Percentiles rank a stretch among this genome's conserved stretches.
phyloP scores from a whole-genome alignment of 179 eudicot genomes.

The Beta macrorhiza region DNA sequence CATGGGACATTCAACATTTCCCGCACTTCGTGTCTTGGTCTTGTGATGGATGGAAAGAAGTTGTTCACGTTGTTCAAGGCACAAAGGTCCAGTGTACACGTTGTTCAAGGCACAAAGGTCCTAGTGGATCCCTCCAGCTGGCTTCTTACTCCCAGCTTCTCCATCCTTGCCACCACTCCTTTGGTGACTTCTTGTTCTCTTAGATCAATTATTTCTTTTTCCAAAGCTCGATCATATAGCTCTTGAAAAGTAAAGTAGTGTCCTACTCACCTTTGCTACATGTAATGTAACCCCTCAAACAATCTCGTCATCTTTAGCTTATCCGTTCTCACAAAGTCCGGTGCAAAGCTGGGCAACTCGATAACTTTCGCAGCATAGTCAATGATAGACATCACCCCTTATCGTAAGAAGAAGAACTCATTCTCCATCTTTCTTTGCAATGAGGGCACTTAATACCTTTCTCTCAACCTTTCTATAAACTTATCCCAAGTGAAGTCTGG shows the following conservation, averaged over 20 bases:
- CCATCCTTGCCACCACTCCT: too few species aligned
- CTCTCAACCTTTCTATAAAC: not conserved
- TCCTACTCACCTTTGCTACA: not conserved
- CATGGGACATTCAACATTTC: too few species aligned
- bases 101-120: too few species aligned
- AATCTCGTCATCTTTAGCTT: not conserved
- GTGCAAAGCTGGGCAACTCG: not conserved
- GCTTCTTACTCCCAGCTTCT: too few species aligned
- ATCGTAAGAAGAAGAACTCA: not conserved
- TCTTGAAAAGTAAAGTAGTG: not conserved
- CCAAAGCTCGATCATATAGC: not conserved
- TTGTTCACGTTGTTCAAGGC: too few species aligned
- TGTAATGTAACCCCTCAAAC: not conserved
- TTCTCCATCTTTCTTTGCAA: not conserved
- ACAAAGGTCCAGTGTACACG: too few species aligned
- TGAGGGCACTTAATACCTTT: not conserved
- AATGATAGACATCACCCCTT: not conserved
- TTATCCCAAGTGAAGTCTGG: not conserved
- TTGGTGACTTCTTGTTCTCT: too few species aligned
- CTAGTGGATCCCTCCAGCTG: too few species aligned
- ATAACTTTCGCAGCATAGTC: not conserved
- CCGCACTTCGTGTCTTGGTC: too few species aligned
- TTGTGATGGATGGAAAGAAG: too few species aligned
- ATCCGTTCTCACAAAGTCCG: not conserved
- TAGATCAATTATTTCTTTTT: too few species aligned